Base-by-base conservation (phyloP, 768 basidiomycete genomes). In the Postia placenta region DNA sequence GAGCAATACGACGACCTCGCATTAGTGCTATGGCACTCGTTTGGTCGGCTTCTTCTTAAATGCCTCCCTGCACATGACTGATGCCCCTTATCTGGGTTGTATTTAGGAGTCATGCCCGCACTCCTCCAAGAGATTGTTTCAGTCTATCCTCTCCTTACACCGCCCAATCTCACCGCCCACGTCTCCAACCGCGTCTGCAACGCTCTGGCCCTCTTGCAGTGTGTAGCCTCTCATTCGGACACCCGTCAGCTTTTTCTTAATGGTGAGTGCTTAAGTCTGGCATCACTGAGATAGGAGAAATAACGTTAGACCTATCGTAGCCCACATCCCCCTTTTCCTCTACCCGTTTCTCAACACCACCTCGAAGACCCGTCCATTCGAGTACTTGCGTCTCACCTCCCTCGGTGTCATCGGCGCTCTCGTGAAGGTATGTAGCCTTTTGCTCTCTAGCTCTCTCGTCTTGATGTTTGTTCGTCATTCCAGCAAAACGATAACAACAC, bases 401-500 rank as follows among this genome's bases (percentile, higher is more conserved):
- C 81, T 99, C n/a, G 96, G 96, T 30, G 96, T 99, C 54, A 99
- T 99, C 56, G 96, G 96, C 36, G 96, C 96, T 17, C 81, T 99
- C 44, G 96, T 99, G 64, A 99, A 99, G 77, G 92, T 92, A 58
- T 25, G 43, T 20, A 9, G 30, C 35, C 37, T 40, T 9, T 7
- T 24, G 42, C 12, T 28, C 25, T 33, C 30, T 12, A 19, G 3
- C 19, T 15, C 14, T 44, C 22, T 4, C 14, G 15, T 15, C 7
- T 24, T 25, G 17, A 30, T 27, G 33, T 19, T 39, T 35, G 37
- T 20, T 22, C 45, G 42, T 19, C 4, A 46, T 40, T 42, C 12
- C 42, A 96, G 91, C 95, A 98, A 92, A 97, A 98, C 64, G 96
- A 99, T 69, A 99, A 99, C 69, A 92, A 85, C 60, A 87, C 95